A percentile compares a stretch with the other conserved stretches of the same genome.
Evolutionary conservation across 1,284 basidiomycete genomes (phyloP).

Genomic region (Irpex sp.): DNA sequence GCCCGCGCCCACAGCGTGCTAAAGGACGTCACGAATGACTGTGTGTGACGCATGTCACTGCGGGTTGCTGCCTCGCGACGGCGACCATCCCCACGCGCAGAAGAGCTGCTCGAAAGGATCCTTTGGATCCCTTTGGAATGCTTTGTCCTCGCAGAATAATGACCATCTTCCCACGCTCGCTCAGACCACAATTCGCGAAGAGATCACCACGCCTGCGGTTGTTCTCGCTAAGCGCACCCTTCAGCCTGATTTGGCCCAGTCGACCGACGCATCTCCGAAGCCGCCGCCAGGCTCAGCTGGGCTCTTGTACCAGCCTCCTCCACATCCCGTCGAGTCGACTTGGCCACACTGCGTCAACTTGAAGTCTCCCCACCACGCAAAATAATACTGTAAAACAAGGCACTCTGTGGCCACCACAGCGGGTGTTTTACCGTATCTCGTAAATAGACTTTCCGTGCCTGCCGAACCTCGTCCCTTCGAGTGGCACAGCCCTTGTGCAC

Average conservation of each 20-base stretch:
- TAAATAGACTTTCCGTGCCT: not conserved
- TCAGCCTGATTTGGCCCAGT: not conserved
- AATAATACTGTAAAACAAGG: not conserved
- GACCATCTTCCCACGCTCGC: not conserved
- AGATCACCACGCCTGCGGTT: not conserved
- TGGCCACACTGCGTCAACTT: not conserved
- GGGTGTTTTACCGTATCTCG: not conserved
- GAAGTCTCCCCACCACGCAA: not conserved
- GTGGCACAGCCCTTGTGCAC: not conserved
- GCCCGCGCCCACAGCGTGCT: not conserved
- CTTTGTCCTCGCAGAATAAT: not conserved
- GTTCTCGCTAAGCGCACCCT: not conserved
- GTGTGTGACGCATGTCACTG: constrained; percentile 4
- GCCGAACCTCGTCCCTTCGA: not conserved
- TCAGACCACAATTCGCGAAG: not conserved
- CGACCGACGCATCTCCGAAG: not conserved
- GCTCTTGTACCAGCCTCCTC: not conserved
- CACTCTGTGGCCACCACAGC: not conserved
- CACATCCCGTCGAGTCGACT: not conserved
- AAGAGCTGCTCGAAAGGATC: not conserved
- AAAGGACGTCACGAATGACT: not conserved
- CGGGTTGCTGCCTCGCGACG: constrained; percentile 7
- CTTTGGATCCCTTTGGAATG: not conserved
- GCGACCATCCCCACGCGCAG: constrained; percentile 4
- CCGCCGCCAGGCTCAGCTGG: no score